Base-by-base conservation (phyloP, 768 basidiomycete species). In the Amanita pallidorosea region DNA sequence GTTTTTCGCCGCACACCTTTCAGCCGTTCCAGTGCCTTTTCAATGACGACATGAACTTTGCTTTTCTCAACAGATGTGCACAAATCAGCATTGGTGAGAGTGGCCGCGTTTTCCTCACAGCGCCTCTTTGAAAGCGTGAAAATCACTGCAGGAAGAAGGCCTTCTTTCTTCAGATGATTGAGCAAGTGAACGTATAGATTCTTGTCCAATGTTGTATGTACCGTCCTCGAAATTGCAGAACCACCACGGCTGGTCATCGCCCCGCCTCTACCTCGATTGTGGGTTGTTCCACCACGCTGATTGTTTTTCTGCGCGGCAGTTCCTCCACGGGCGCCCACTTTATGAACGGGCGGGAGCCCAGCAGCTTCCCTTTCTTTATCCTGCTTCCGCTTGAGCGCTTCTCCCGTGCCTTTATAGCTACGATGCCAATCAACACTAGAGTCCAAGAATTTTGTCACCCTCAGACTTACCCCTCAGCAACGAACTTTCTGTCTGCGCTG, bases 351-450 rank as follows among this genome's bases (percentile, higher is more conserved):
- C 6, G 85, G 81, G 31, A 97, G 66, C 0, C 96, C 96, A 2
- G 91, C 91, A 0, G 93, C 93, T 68, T 98, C 93, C 45, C 96
- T 79, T 64, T 98, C 95, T 64, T 97, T 98, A 63, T 98, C 96
- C 65, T 99, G 96, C 67, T 98, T 99, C 34, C 94, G 77, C 46
- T 82, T 78, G 17, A 95, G 70, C 2, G 94, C 84, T 57, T 97
- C 92, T 13, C 81, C 80, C 0, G 96, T 96, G 34, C 86, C 83
- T 61, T 91, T 89, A 70, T 93, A 94, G 11, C 94, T 94, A 55
- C 38, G 17, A 29, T 3, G 27, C 23, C 23, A 25, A 15, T 47
- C 46, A 54, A 45, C 9, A 25, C 15, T 17, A 4, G 27, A 15
- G 40, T 40, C 37, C 49, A 31, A 48, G 17, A 43, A 31, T 23